These are phyloP conservation scores for Clavariopsis aquatica DNA, from an alignment of 495 filamentous ascomycete genomes.

Conservation along the genomic window DNA sequence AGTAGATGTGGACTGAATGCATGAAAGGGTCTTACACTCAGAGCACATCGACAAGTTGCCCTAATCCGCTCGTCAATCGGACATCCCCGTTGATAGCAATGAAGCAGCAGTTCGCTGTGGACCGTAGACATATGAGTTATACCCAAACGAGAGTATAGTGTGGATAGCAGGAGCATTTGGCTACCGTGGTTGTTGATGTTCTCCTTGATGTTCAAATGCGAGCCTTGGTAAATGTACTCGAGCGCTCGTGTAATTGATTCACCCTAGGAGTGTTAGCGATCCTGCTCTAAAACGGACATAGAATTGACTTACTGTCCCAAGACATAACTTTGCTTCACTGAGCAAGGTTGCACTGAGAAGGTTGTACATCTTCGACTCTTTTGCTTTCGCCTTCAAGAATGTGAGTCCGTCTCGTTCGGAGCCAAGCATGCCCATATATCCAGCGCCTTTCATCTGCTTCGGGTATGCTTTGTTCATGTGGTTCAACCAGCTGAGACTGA, in stretches of 20 bases:
- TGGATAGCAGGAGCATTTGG: slow-evolving; percentile 69
- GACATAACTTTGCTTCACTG: slow-evolving; percentile 78
- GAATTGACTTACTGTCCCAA: slow-evolving; percentile 57
- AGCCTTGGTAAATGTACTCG: slow-evolving; percentile 77
- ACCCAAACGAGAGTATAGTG: slow-evolving; percentile 73
- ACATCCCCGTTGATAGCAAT: slow-evolving; percentile 64
- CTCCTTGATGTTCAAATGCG: slow-evolving; percentile 76
- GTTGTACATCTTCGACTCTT: slow-evolving; percentile 84
- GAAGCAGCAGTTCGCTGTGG: slow-evolving; percentile 73
- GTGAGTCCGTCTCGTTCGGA: slow-evolving; percentile 78
- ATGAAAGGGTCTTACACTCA: slow-evolving; percentile 49
- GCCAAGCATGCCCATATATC: slow-evolving; percentile 70
- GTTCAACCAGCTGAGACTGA: slow-evolving; percentile 95
- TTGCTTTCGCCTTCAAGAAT: slow-evolving; percentile 85
- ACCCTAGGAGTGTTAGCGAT: slow-evolving; percentile 53
- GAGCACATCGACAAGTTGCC: slow-evolving; percentile 59
- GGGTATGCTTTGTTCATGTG: slow-evolving; percentile 89
- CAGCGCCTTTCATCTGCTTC: slow-evolving; percentile 66
- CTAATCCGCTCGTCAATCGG: slow-evolving; percentile 79
- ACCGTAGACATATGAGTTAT: slow-evolving; percentile 56
- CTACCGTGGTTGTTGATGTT: slow-evolving; percentile 72
- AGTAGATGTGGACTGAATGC: slow-evolving; percentile 7
- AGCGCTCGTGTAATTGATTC: slow-evolving; percentile 76
- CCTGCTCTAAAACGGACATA: neutral
- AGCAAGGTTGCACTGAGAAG: slow-evolving; percentile 81